These are phyloP conservation scores for Sugiyamaella grinbergsii DNA, from an alignment of 1,139 yeast species.

Conservation along the genomic window DNA sequence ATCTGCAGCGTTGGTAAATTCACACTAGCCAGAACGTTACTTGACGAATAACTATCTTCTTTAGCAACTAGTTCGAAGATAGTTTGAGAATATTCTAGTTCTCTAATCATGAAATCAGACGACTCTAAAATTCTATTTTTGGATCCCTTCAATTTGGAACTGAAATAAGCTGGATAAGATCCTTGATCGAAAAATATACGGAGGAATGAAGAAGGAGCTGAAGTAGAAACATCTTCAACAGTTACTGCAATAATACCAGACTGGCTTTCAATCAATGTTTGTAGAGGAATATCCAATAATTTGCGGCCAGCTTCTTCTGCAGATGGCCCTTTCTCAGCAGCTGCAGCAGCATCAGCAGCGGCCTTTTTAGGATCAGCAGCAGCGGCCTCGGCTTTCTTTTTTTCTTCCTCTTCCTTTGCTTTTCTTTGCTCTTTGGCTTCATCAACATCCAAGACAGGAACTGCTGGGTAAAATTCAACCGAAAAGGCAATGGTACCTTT, in stretches of 20 bases:
- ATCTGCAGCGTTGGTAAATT: slow-evolving; percentile 69
- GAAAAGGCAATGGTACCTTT: slow-evolving; percentile 77
- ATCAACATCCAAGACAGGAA: slow-evolving; percentile 74
- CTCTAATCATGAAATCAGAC: slow-evolving; percentile 74
- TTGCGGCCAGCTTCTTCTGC: slow-evolving; percentile 52
- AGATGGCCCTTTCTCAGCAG: slow-evolving; percentile 23
- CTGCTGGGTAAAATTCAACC: slow-evolving; percentile 77
- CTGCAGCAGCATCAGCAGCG: slow-evolving; percentile 19
- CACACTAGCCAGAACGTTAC: slow-evolving; percentile 62
- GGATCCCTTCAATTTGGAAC: slow-evolving; percentile 51
- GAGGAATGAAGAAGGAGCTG: slow-evolving; percentile 58
- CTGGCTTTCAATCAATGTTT: slow-evolving; percentile 57
- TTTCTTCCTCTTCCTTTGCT: slow-evolving; percentile 37
- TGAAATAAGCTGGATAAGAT: slow-evolving; percentile 61
- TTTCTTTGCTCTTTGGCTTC: slow-evolving; percentile 62
- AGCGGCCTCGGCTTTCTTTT: slow-evolving; percentile 34
- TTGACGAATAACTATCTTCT: slow-evolving; percentile 53
- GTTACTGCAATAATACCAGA: slow-evolving; percentile 79
- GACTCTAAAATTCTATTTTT: slow-evolving; percentile 55
- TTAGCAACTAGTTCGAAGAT: slow-evolving; percentile 59
- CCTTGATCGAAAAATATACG: slow-evolving; percentile 77
- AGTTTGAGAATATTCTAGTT: slow-evolving; percentile 71
- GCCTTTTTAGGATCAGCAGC: slow-evolving; percentile 25
- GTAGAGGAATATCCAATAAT: slow-evolving; percentile 50
- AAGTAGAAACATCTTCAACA: slow-evolving; percentile 48